Percentiles rank a stretch among this genome's conserved stretches.
phyloP scores from a whole-genome alignment of 805 yeast genomes.

The Phaffomyces thermotolerans region DNA sequence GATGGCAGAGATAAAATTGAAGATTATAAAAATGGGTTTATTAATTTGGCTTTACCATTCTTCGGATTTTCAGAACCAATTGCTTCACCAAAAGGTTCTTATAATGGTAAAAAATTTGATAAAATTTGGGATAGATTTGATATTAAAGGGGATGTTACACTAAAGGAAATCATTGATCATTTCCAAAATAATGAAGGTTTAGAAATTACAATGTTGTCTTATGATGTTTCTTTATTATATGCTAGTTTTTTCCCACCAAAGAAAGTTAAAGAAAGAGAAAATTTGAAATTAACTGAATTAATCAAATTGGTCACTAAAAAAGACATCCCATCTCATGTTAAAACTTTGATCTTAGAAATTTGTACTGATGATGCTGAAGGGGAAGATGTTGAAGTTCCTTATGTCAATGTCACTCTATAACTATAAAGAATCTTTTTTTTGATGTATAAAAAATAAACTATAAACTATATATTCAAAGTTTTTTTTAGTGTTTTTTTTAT shows the following conservation, averaged over 20 bases:
- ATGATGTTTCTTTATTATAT: conserved; percentile 81
- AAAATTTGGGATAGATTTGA: conserved; percentile 94
- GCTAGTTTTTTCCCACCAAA: conserved; percentile 93
- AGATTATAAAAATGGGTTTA: conserved; percentile 85
- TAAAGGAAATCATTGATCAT: conserved; percentile 63
- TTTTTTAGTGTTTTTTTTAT: background rate
- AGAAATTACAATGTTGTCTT: conserved; percentile 84
- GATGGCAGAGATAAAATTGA: conserved; percentile 71
- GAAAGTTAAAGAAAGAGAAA: conserved; percentile 73
- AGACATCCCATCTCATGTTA: conserved; percentile 64
- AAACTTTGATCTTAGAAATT: conserved; percentile 78
- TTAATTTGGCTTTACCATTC: conserved; percentile 89
- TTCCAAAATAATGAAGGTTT: conserved; percentile 81
- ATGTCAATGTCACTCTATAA: conserved; percentile 55
- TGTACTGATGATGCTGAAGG: conserved; percentile 89
- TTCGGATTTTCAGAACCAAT: conserved; percentile 96
- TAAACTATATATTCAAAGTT: too few relatives aligned
- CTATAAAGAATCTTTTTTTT: background rate
- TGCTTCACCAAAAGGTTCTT: conserved; percentile 73
- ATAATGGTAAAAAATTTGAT: conserved; percentile 74
- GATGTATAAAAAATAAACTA: background rate
- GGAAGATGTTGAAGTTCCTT: conserved; percentile 95
- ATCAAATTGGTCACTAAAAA: conserved; percentile 83
- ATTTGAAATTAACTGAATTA: conserved; percentile 60
- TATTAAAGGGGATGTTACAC: conserved; percentile 66